Evolutionary conservation across 805 yeast species (phyloP), one percentile per base, ranked within the genome.

Genomic region (Teunomyces stri): DNA sequence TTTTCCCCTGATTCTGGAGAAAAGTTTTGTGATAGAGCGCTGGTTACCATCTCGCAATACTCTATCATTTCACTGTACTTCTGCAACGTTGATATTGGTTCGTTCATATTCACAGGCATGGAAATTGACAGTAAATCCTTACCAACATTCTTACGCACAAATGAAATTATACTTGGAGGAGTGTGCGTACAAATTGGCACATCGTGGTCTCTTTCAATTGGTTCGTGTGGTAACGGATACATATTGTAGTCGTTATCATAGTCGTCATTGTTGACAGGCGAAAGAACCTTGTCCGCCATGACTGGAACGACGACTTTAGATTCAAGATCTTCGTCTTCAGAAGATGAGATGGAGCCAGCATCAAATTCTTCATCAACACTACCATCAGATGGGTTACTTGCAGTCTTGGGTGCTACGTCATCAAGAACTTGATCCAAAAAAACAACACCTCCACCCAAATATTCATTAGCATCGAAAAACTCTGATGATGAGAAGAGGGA

Each of bases 61-160:
- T 94, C 99, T 59, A 87, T 75, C 40, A 82, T 65, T 64, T 94
- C 99, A 0, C 94, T 75, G 55, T 84, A 80, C 51, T 83, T 79
- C 63, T 94, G 96, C 47, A 92, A 72, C 25, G 87, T 81, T 0
- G 95, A 81, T 18, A 92, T 62, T 0, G 99, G 99, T 65, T 94
- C 99, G 68, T 94, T 94, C 46, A 90, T 79, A 1, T 94, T 84
- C 6, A 94, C 96, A 1, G 99, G 99, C 91, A 92, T 90, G 0
- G 96, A 84, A 39, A 91, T 79, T 1, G 89, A 76, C 0, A 90
- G 76, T 48, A 94, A 64, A 64, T 92, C 98, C 60, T 91, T 92
- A 16, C 97, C 97, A 9, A 92, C 94, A 56, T 89, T 90, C 64
- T 91, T 91, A 48, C 96, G 78, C 43, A 94, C 74, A 56, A 90